phyloP scores from a whole-genome alignment of 768 basidiomycete genomes.

The Amanita pseudoporphyria region DNA sequence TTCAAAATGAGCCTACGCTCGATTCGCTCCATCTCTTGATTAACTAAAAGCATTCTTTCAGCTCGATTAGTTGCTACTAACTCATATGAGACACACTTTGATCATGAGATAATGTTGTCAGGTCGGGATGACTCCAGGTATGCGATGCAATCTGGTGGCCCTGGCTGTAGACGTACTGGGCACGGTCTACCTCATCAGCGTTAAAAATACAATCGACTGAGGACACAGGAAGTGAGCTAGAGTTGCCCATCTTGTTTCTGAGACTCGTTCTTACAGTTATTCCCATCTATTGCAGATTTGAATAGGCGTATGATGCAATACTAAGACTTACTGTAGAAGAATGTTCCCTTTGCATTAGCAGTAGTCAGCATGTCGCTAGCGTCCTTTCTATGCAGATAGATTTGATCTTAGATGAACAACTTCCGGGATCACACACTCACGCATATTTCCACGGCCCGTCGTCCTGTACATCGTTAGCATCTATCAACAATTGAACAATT shows the following conservation, averaged over 20 bases:
- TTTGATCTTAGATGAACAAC: neutral
- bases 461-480: conserved; percentile 19
- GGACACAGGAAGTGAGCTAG: neutral
- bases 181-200: conserved; percentile 13
- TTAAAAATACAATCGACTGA: conserved; percentile 30
- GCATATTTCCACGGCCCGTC: conserved; percentile 32
- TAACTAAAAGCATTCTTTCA: no score
- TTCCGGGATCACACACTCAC: conserved; percentile 13
- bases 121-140: conserved; percentile 34
- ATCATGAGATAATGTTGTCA: conserved; percentile 23
- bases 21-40: no score
- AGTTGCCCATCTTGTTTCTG: neutral
- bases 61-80: no score
- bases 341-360: conserved; percentile 29
- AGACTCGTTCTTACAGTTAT: conserved; percentile 9
- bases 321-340: conserved; percentile 29
- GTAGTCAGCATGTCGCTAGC: conserved; percentile 22
- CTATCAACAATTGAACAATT: neutral
- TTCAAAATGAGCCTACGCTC: neutral
- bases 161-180: conserved; percentile 27
- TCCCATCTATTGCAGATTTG: conserved; percentile 7
- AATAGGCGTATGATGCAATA: neutral
- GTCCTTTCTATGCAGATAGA: conserved; percentile 19
- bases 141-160: conserved; percentile 41
- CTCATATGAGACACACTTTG: conserved; percentile 15